phyloP scores from a whole-genome alignment of 805 yeast species.

The Spathaspora girioi region DNA sequence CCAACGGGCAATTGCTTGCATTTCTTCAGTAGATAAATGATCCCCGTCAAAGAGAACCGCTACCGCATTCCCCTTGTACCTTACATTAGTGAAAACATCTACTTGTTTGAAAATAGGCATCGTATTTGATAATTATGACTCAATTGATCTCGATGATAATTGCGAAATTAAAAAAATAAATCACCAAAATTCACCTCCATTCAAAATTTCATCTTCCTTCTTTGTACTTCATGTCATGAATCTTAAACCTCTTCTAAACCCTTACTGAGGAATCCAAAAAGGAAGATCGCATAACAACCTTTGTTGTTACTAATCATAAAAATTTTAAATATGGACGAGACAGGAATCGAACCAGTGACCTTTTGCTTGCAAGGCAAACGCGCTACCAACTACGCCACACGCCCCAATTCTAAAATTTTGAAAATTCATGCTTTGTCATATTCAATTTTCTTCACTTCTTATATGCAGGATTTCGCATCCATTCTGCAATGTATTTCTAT shows the following conservation, averaged over 20 bases:
- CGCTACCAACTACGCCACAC: slow-evolving; percentile 80
- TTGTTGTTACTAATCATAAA: not conserved
- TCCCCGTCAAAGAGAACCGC: slow-evolving; percentile 48
- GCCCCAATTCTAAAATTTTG: slow-evolving; percentile 35
- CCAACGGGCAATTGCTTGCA: slow-evolving; percentile 53
- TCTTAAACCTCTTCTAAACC: not conserved
- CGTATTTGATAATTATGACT: not conserved
- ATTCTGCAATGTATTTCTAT: not conserved
- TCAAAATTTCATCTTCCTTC: too few species aligned
- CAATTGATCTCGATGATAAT: too few species aligned
- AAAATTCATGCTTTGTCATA: not conserved
- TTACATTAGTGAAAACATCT: slow-evolving; percentile 38
- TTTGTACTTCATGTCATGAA: too few species aligned
- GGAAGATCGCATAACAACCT: not conserved
- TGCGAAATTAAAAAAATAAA: too few species aligned
- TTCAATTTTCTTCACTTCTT: not conserved
- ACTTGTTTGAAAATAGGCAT: slow-evolving; percentile 29
- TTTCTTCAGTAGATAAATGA: slow-evolving; percentile 31
- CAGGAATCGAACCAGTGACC: slow-evolving; percentile 76
- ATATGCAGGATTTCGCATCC: not conserved
- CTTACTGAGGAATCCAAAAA: not conserved
- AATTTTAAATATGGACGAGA: slow-evolving; percentile 49
- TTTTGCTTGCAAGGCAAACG: slow-evolving; percentile 71
- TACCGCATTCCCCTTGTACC: slow-evolving; percentile 52
- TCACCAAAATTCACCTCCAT: too few species aligned